phyloP scores from a whole-genome alignment of 148 eudicot species.

The Rhododendron williamsianum region DNA sequence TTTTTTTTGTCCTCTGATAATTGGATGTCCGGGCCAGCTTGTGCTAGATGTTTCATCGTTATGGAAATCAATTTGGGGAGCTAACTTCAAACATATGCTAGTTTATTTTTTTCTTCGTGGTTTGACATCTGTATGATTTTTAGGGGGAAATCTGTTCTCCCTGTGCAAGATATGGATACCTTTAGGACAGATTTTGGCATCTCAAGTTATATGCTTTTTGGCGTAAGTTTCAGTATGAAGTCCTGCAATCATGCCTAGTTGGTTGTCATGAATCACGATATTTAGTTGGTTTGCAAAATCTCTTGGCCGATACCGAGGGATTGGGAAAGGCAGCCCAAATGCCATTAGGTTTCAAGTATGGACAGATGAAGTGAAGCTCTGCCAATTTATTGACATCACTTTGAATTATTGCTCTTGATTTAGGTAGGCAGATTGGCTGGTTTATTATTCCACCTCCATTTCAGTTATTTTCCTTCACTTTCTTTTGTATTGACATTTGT shows the following conservation, averaged over 20 bases:
- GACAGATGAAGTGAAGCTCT: not conserved
- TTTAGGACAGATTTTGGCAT: not conserved
- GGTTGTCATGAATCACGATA: not conserved
- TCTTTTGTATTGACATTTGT: not conserved
- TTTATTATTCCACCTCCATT: not conserved
- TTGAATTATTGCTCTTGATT: not conserved
- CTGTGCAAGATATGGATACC: not conserved
- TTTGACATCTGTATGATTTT: too few relatives aligned
- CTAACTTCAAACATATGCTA: not conserved
- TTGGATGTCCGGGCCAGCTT: too few relatives aligned
- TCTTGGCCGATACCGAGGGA: not conserved
- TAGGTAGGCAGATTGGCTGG: not conserved
- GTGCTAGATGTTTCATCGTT: too few relatives aligned
- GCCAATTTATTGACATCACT: not conserved
- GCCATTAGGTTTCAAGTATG: not conserved
- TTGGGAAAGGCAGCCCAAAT: not conserved
- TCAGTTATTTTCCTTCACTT: not conserved
- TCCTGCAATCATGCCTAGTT: not conserved
- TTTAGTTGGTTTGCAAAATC: not conserved
- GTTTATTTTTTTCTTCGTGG: not conserved
- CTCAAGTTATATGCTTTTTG: not conserved
- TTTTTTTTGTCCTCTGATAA: too few relatives aligned
- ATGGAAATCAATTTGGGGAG: not conserved
- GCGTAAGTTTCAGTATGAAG: not conserved
- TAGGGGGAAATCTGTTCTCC: not conserved